Conservation (phyloP, 306 rosid genomes). For the Phaseolus lunatus region DNA sequence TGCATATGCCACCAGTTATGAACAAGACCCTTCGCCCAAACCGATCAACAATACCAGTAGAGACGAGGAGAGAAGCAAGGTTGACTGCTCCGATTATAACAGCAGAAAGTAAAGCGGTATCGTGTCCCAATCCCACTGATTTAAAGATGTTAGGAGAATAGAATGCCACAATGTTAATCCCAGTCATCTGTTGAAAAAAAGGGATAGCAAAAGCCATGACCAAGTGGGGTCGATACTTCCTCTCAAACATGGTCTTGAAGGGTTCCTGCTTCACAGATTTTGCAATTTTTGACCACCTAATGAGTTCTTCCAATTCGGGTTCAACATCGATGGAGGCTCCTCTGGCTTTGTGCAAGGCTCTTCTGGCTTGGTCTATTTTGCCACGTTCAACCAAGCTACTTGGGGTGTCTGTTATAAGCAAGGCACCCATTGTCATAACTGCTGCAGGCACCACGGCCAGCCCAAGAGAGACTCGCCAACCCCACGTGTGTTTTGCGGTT, state of each 20-base stretch:
- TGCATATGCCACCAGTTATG: constrained; percentile 65
- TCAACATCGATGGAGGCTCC: constrained; percentile 53
- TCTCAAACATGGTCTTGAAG: constrained; percentile 54
- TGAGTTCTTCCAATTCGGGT: constrained; percentile 55
- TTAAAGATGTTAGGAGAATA: constrained; percentile 77
- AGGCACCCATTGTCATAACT: constrained; percentile 58
- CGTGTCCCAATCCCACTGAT: constrained; percentile 66
- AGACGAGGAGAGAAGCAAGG: constrained; percentile 53
- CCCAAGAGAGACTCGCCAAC: constrained; percentile 79
- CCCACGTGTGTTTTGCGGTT: constrained; percentile 63
- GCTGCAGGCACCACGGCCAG: constrained; percentile 65
- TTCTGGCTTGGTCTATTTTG: constrained; percentile 55
- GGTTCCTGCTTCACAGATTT: constrained; percentile 56
- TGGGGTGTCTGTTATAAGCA: constrained; percentile 67
- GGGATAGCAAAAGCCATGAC: constrained; percentile 62
- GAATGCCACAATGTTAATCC: constrained; percentile 74
- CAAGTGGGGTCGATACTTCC: constrained; percentile 72
- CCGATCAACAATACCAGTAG: constrained; percentile 66
- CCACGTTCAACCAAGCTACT: constrained; percentile 69
- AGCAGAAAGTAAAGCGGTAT: constrained; percentile 65
- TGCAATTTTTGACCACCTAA: constrained; percentile 41
- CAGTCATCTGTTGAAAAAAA: constrained; percentile 67
- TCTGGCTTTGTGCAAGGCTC: constrained; percentile 65
- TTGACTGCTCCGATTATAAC: constrained; percentile 65
- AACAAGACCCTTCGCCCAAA: constrained; percentile 72